Evolutionary conservation across 2,329 filamentous ascomycete genomes (phyloP).

Genomic region (Amylocarpus encephaloides): DNA sequence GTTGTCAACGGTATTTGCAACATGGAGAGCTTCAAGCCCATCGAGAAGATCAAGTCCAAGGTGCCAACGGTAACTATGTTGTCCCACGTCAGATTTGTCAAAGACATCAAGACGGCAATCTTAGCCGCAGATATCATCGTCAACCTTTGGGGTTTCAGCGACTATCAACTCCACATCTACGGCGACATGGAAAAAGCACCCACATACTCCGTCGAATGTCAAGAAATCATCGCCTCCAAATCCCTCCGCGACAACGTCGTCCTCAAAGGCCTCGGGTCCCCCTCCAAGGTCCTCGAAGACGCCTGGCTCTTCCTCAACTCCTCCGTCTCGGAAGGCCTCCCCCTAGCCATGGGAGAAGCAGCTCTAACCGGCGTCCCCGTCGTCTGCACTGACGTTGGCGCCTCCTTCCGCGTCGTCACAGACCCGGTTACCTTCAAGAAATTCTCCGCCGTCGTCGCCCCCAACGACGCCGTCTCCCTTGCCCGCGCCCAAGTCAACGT

Average conservation of each 20-base stretch:
- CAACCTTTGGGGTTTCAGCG: conserved; percentile 57
- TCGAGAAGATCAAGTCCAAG: conserved; percentile 51
- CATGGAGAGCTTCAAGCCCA: conserved; percentile 50
- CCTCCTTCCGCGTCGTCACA: conserved; percentile 47
- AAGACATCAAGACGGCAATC: conserved; percentile 59
- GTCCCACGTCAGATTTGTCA: conserved; percentile 48
- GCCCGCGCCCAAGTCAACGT: conserved; percentile 57
- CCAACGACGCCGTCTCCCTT: conserved; percentile 54
- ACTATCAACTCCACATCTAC: conserved; percentile 57
- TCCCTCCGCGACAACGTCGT: conserved; percentile 21
- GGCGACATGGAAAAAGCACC: conserved; percentile 58
- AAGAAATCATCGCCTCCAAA: conserved; percentile 34
- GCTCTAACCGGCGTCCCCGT: conserved; percentile 49
- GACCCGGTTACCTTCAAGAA: conserved; percentile 42
- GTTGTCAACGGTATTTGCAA: conserved; percentile 60
- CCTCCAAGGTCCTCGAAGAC: conserved; percentile 32
- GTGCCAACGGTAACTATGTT: conserved; percentile 59
- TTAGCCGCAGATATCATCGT: conserved; percentile 59
- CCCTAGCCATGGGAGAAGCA: conserved; percentile 49
- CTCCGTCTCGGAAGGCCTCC: conserved; percentile 48
- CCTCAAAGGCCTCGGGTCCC: conserved; percentile 28
- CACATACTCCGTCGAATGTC: conserved; percentile 52
- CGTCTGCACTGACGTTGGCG: conserved; percentile 50
- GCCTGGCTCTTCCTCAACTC: conserved; percentile 49
- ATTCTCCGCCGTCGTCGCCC: conserved; percentile 57